Evolutionary conservation across 2,329 filamentous ascomycete species (phyloP), one percentile per base, ranked within the genome.

Genomic region (Orbilia javanica): DNA sequence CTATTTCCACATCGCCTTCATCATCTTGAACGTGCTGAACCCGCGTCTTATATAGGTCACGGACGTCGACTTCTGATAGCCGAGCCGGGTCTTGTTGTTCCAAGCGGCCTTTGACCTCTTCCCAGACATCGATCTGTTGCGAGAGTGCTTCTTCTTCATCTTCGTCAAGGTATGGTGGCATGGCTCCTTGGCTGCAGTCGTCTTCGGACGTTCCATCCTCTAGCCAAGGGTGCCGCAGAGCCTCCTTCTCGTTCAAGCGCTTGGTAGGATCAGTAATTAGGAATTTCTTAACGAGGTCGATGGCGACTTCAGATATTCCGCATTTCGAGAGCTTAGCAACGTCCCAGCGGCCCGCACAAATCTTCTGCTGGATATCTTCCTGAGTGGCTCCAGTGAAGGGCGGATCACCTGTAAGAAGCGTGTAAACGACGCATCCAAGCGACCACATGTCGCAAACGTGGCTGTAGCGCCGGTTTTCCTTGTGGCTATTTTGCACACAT

Each of bases 361-460:
- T 81, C n/a, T 80, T 60, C 13, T 65, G 69, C 31, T 80, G 75
- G 63, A 82, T 81, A 22, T 82, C 80, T 22, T 82, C 81, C 53
- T 81, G 80, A 53, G 73, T 80, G 53, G 80, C 74, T 34, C 81
- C 81, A 29, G 80, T 77, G 62, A 82, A 98, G 0, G 96, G 95
- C 29, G 95, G 92, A 31, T 88, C 87, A 10, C 89, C 90, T 4
- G 91, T 94, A n/a, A 99, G 86, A 5, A 93, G 87, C 82, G 92
- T 96, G 85, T 94, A 99, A 4, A 98, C 85, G 0, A 99, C 96
- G 13, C 94, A 96, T 15, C 93, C 96, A 55, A 97, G 89, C 0
- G 96, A 98, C 95, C 96, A 99, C 79, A 97, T 92, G 83, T 99
- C 96, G 34, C 98, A 93, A 0, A 94, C 93, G 79, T 97, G 93